These are phyloP conservation scores for Fusarium sterilihyphosum DNA, from an alignment of 2,329 filamentous ascomycete species.

Conservation along the genomic window DNA sequence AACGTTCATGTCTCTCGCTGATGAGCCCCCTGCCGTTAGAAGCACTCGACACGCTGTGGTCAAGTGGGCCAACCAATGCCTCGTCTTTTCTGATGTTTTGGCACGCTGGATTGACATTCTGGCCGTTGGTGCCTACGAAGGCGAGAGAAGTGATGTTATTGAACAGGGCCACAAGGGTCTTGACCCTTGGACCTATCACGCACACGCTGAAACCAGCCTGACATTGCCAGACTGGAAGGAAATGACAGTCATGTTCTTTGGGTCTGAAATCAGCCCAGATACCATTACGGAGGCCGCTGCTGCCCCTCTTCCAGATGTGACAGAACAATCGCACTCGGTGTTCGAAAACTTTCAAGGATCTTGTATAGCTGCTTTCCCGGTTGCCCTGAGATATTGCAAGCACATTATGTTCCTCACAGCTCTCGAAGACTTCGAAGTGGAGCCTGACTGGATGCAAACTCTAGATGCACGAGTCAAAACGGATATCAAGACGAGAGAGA, in stretches of 20 bases:
- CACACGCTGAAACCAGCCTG: constrained; percentile 54
- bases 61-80: constrained; percentile 88
- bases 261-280: constrained; percentile 45
- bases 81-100: constrained; percentile 80
- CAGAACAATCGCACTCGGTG: constrained; percentile 21
- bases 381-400: constrained; percentile 75
- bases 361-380: constrained; percentile 67
- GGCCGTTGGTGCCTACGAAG: constrained; percentile 72
- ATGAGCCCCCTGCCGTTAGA: constrained; percentile 64
- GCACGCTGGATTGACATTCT: constrained; percentile 91
- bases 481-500: constrained; percentile 71
- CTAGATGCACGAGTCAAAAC: constrained; percentile 78
- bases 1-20: constrained; percentile 69
- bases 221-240: constrained; percentile 62
- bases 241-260: constrained; percentile 62
- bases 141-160: constrained; percentile 81
- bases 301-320: constrained; percentile 40
- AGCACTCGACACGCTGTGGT: constrained; percentile 85
- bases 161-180: constrained; percentile 92
- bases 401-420: constrained; percentile 63
- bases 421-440: constrained; percentile 64
- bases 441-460: constrained; percentile 86
- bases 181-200: constrained; percentile 69
- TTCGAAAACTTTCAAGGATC: constrained; percentile 61
- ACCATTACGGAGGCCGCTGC: constrained; percentile 50